A percentile compares a stretch with the other conserved stretches of the same genome.
These are phyloP conservation scores for Brassica cretica DNA, from an alignment of 345 rosid genomes.

Conservation along the genomic window DNA sequence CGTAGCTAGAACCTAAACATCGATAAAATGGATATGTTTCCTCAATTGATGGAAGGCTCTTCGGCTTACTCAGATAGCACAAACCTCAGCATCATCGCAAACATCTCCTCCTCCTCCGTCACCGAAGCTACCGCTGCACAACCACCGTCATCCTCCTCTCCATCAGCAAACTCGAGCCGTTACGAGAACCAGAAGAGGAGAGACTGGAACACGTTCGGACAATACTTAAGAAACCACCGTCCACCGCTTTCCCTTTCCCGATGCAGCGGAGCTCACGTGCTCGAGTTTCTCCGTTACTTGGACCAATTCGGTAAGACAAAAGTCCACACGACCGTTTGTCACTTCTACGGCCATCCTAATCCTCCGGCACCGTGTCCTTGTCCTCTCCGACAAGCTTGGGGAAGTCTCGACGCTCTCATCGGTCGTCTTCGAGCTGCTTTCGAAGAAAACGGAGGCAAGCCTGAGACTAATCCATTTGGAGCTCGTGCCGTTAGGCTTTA, in stretches of 20 bases:
- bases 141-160: conserved; percentile 40
- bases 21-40: conserved; percentile 36
- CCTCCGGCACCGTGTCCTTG: conserved; percentile 77
- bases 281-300: conserved; percentile 70
- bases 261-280: conserved; percentile 72
- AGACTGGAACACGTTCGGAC: conserved; percentile 79
- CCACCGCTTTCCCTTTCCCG: conserved; percentile 58
- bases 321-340: conserved; percentile 63
- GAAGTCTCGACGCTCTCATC: conserved; percentile 71
- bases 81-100: conserved; percentile 36
- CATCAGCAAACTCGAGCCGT: conserved; percentile 53
- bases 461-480: conserved; percentile 68
- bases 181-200: conserved; percentile 76
- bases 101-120: conserved; percentile 34
- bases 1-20: neutral
- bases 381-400: conserved; percentile 78
- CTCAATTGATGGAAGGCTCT: conserved; percentile 39
- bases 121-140: conserved; percentile 28
- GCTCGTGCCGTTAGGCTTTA: conserved; percentile 69
- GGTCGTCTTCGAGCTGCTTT: conserved; percentile 73
- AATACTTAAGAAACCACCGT: conserved; percentile 61
- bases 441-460: conserved; percentile 68
- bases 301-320: conserved; percentile 76
- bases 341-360: conserved; percentile 63
- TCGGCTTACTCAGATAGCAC: conserved; percentile 25